These are phyloP conservation scores for Suillus hirtellus DNA, from an alignment of 768 basidiomycete species.

Conservation along the genomic window DNA sequence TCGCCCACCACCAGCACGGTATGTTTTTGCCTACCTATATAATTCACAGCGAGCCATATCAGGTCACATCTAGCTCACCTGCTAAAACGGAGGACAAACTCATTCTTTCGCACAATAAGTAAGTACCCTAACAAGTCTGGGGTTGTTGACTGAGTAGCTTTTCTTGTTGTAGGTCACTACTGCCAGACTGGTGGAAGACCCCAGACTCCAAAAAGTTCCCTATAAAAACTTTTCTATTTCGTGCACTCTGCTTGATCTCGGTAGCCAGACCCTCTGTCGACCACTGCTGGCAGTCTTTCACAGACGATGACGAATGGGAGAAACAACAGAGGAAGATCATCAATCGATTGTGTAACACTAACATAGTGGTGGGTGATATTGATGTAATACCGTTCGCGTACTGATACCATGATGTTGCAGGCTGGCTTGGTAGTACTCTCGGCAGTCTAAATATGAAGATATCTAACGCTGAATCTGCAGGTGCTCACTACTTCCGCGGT, in stretches of 20 bases:
- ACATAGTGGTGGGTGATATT: neutral
- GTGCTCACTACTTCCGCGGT: neutral
- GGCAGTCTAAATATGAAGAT: neutral
- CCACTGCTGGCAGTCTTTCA: neutral
- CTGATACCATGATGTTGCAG: neutral
- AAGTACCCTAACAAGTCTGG: neutral
- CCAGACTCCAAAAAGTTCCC: neutral
- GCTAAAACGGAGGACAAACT: neutral
- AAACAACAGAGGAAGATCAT: neutral
- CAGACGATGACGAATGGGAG: neutral
- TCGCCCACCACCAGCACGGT: neutral
- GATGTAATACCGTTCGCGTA: neutral
- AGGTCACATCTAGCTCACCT: neutral
- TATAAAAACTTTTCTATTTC: neutral
- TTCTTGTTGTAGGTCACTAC: neutral
- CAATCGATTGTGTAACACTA: neutral
- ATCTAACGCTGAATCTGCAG: neutral
- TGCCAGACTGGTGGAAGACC: neutral
- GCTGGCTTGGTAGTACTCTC: neutral
- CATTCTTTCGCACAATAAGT: neutral
- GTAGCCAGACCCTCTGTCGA: neutral
- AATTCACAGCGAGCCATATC: neutral
- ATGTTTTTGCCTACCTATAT: neutral
- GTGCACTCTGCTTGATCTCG: neutral
- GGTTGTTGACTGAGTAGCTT: neutral